A percentile compares a stretch with the other conserved stretches of the same genome.
Conservation (phyloP, 257 asterid genomes). For the Haberlea rhodopensis region DNA sequence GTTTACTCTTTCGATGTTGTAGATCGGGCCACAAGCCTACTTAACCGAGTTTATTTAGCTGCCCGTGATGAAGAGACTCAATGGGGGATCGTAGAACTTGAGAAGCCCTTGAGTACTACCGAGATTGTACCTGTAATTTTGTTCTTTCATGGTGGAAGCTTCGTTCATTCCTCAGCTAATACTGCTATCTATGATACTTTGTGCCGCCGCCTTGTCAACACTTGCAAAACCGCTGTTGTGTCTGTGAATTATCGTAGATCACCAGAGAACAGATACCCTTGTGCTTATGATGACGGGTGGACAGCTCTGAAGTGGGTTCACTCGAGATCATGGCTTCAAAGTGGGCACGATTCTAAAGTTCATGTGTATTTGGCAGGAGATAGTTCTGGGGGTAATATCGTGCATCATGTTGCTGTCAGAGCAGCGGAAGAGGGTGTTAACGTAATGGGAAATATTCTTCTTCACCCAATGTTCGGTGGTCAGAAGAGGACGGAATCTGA, state of each 20-base stretch:
- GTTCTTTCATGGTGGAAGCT: conserved; percentile 91
- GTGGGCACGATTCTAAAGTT: conserved; percentile 49
- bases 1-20: conserved; percentile 71
- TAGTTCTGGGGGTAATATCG: conserved; percentile 86
- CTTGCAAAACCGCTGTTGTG: conserved; percentile 67
- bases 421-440: conserved; percentile 58
- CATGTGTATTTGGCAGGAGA: conserved; percentile 69
- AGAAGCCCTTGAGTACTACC: conserved; percentile 50
- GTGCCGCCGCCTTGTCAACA: conserved; percentile 70
- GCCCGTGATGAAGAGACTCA: conserved; percentile 31
- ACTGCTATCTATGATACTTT: conserved; percentile 81
- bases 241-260: conserved; percentile 78
- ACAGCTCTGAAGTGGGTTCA: conserved; percentile 70
- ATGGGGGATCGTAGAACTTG: conserved; percentile 48
- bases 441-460: conserved; percentile 64
- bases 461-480: conserved; percentile 80
- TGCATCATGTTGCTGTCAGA: conserved; percentile 69
- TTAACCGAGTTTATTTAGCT: conserved; percentile 59
- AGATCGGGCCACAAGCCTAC: conserved; percentile 63
- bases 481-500: conserved; percentile 69
- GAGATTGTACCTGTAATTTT: conserved; percentile 66
- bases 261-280: conserved; percentile 73
- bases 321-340: conserved; percentile 60
- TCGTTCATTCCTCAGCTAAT: conserved; percentile 80
- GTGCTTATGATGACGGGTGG: conserved; percentile 89